Base-by-base conservation (phyloP, 352 stramenopile genomes). In the Phytophthora pluvialis region DNA sequence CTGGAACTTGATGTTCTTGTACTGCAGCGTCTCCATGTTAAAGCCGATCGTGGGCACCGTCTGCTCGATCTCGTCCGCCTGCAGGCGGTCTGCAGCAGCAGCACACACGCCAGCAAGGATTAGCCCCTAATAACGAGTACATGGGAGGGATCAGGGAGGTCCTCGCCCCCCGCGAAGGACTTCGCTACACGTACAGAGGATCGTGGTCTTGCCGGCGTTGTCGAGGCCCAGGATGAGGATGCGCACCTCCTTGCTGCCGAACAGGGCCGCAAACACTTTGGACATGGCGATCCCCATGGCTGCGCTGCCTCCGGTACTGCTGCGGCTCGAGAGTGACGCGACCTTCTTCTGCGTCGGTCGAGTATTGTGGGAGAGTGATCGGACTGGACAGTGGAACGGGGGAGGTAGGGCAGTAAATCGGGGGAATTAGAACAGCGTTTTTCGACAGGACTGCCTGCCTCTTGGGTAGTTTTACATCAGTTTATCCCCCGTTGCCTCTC, bases 191-290 rank as follows among this genome's bases (percentile, higher is more conserved):
- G 67, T 89, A 95, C 86, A 99, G 36, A 99, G 84, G 66, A 99
- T 99, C 7, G 98, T 99, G 6, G 98, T 99, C 81, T 99, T 99
- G 43, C 98, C 98, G 32, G 98, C 98, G 80, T 99, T 99, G 76
- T 99, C 98, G 4, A 99, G 89, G 4, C 98, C 98, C 4, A 99
- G 78, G 76, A 99, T 99, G 11, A 99, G 85, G 76, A 99, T 99
- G 65, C 98, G 91, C 35, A 99, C 95, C 79, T 99, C 98, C 77
- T 99, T 99, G 64, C 83, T 98, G 16, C 98, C 98, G 82, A 99
- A 99, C 35, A 99, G 88, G 62, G 83, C 93, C 57, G 98, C 93
- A 70, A 99, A 99, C 38, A 99, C 75, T 77, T 97, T 94, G 72
- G 88, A 98, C 68, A 99, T 93, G 63, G 99, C 80, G 59, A 99